phyloP scores from a whole-genome alignment of 2,329 filamentous ascomycete genomes.

The Neurospora sp. region DNA sequence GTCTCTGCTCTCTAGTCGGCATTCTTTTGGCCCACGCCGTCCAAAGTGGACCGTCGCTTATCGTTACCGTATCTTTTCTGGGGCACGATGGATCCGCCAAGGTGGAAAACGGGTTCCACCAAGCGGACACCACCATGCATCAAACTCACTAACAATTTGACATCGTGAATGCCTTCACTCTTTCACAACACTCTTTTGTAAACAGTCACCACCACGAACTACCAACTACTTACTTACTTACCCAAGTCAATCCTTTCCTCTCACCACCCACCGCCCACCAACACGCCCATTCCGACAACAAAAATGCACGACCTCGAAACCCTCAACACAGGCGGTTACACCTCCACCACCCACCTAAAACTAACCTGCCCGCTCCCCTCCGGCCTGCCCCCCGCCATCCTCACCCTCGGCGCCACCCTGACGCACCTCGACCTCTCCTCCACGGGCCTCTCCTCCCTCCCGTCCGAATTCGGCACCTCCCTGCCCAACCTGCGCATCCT shows the following conservation, averaged over 20 bases:
- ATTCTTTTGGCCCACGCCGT: background rate
- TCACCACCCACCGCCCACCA: background rate
- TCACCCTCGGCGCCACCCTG: constrained; percentile 30
- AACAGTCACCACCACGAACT: background rate
- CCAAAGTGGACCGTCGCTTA: background rate
- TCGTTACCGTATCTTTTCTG: background rate
- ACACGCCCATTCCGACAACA: too few relatives aligned
- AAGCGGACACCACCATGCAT: background rate
- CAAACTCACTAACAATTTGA: background rate
- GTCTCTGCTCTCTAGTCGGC: too few relatives aligned
- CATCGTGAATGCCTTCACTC: background rate
- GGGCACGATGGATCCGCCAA: background rate
- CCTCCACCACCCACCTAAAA: constrained; percentile 25
- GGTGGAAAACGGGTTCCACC: background rate
- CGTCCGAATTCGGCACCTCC: constrained; percentile 25
- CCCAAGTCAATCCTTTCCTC: background rate
- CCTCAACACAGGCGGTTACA: constrained; percentile 24
- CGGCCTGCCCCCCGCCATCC: constrained; percentile 25
- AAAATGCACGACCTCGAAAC: constrained; percentile 22
- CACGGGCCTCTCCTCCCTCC: constrained; percentile 31
- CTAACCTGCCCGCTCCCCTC: constrained; percentile 22
- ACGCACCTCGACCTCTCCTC: constrained; percentile 38
- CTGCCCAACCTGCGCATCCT: constrained; percentile 34
- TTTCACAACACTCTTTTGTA: background rate
- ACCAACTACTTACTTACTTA: background rate